Evolutionary conservation across 352 stramenopile genomes (phyloP).

Genomic region (Globisporangium camurandrum): DNA sequence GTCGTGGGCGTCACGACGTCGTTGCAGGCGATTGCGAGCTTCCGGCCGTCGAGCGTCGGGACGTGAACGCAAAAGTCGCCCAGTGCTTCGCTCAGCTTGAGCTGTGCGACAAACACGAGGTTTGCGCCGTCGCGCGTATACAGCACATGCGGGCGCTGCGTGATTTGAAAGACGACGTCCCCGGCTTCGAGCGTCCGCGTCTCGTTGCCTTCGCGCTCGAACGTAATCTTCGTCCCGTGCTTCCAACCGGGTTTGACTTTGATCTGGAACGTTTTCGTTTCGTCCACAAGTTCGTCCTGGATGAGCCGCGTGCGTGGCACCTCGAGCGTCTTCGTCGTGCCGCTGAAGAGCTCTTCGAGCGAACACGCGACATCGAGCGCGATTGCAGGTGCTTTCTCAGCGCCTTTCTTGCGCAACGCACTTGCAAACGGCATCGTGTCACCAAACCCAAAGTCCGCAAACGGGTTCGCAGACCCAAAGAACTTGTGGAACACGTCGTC

Average conservation of each 20-base stretch:
- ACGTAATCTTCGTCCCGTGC: conserved; percentile 92
- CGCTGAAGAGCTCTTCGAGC: conserved; percentile 90
- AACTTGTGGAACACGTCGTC: conserved; percentile 91
- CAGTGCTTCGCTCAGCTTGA: conserved; percentile 94
- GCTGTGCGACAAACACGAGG: conserved; percentile 89
- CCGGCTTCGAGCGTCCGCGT: conserved; percentile 89
- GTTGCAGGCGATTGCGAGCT: conserved; percentile 90
- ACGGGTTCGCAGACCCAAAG: conserved; percentile 89
- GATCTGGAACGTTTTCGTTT: conserved; percentile 83
- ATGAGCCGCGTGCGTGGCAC: conserved; percentile 78
- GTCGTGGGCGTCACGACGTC: conserved; percentile 88
- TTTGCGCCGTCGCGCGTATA: conserved; percentile 91
- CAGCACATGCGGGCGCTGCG: conserved; percentile 67
- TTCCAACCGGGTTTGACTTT: conserved; percentile 93
- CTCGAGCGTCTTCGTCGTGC: conserved; percentile 81
- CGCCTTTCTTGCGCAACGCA: conserved; percentile 61
- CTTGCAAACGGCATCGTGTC: conserved; percentile 81
- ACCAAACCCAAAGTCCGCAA: conserved; percentile 87
- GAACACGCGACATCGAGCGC: conserved; percentile 61
- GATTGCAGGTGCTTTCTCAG: conserved; percentile 74
- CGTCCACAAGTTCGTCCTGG: conserved; percentile 67
- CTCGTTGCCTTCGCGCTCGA: conserved; percentile 90
- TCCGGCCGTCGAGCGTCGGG: conserved; percentile 92
- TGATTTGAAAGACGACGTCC: conserved; percentile 92
- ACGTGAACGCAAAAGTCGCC: conserved; percentile 91